phyloP scores from a whole-genome alignment of 2,329 filamentous ascomycete species.

The Bipolaris oryzae region DNA sequence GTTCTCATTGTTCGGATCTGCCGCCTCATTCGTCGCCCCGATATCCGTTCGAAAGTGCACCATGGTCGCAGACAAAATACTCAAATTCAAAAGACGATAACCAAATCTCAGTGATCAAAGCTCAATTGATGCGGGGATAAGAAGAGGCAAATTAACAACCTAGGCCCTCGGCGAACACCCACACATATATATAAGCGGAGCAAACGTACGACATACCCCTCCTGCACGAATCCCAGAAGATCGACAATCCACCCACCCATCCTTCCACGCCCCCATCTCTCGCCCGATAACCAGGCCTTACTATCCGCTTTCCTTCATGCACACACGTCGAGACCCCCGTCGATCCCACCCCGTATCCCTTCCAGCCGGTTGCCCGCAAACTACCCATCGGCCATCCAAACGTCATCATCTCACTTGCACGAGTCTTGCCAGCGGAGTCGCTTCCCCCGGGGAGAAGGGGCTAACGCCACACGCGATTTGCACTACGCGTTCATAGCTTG shows the following conservation, averaged over 20 bases:
- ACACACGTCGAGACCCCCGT: neutral
- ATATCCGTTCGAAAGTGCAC: slow-evolving; percentile 44
- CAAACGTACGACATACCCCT: slow-evolving; percentile 22
- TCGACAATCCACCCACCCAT: slow-evolving; percentile 13
- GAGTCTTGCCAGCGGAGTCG: slow-evolving; percentile 11
- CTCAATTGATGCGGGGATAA: neutral
- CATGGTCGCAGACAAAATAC: slow-evolving; percentile 24
- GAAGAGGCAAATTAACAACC: neutral
- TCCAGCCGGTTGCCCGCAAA: slow-evolving; percentile 20
- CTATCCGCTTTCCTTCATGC: slow-evolving; percentile 1
- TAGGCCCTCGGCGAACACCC: neutral
- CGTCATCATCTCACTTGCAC: slow-evolving; percentile 8
- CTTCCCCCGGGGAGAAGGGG: neutral
- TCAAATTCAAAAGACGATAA: neutral
- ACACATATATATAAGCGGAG: slow-evolving; percentile 25
- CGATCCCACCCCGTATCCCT: slow-evolving; percentile 9
- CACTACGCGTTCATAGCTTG: neutral
- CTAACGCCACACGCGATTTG: slow-evolving; percentile 3
- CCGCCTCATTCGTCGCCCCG: slow-evolving; percentile 29
- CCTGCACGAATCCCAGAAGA: slow-evolving; percentile 14
- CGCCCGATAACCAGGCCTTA: slow-evolving; percentile 2
- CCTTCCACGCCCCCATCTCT: slow-evolving; percentile 4
- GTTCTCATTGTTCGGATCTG: slow-evolving; percentile 31
- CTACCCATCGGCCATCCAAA: slow-evolving; percentile 3
- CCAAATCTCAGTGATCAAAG: neutral